Conservation (phyloP, 805 yeast genomes). For the Saccharomycopsis sp. region DNA sequence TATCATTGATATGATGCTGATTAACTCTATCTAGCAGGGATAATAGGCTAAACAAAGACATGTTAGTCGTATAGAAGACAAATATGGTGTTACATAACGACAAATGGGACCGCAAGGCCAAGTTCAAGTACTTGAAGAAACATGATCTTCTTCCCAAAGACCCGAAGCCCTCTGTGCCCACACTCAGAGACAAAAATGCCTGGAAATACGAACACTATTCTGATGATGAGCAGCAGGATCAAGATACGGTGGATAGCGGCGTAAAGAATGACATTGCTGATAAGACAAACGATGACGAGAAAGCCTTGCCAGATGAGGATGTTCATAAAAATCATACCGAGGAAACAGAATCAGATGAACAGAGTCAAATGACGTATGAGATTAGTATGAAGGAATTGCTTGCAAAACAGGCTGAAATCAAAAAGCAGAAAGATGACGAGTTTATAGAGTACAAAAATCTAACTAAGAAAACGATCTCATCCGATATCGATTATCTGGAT, state of each 20-base stretch:
- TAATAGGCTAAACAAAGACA: background rate
- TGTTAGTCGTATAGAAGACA: background rate
- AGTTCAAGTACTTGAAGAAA: constrained; percentile 35
- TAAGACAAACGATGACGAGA: background rate
- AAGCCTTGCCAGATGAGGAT: background rate
- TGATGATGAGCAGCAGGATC: constrained; percentile 4
- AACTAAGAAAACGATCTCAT: constrained; percentile 8
- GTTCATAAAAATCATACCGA: background rate
- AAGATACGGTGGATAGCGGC: constrained; percentile 4
- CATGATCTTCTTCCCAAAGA: constrained; percentile 30
- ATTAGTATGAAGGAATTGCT: constrained; percentile 1
- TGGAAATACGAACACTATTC: background rate
- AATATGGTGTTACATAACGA: constrained; percentile 46
- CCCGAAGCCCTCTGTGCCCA: background rate
- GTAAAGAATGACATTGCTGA: background rate
- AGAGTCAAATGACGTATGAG: background rate
- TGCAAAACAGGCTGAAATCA: background rate
- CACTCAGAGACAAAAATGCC: background rate
- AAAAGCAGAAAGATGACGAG: constrained; percentile 26
- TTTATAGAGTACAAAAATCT: constrained; percentile 12
- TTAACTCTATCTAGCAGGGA: too few species aligned
- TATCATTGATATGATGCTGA: too few species aligned
- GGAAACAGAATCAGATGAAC: background rate
- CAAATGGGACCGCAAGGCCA: constrained; percentile 47
- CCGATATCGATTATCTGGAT: background rate